These are phyloP conservation scores for Umbellularia californica DNA, from an alignment of 164 flowering plant genomes.

Conservation along the genomic window DNA sequence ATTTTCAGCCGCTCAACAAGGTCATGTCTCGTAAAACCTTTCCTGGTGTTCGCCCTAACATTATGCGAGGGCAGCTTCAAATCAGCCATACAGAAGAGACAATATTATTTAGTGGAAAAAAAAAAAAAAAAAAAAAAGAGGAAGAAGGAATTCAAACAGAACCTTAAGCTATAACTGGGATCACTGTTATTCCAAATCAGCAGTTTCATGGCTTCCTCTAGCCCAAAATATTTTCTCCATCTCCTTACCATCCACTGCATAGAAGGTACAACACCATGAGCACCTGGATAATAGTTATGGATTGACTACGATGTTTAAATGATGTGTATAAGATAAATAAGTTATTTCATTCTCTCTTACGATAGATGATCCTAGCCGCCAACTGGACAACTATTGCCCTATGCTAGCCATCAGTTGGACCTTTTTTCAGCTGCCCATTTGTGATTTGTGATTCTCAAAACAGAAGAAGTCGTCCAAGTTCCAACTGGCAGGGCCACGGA, in stretches of 20 bases:
- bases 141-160: constrained; percentile 3
- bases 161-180: constrained; percentile 84
- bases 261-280: constrained; percentile 8
- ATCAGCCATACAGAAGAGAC: constrained; percentile 15
- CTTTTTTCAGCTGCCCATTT: neutral
- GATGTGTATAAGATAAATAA: neutral
- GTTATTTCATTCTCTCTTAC: too few relatives aligned
- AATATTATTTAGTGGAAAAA: neutral
- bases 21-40: constrained; percentile 66
- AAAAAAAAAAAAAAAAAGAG: too few relatives aligned
- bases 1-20: constrained; percentile 49
- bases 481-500: too few relatives aligned
- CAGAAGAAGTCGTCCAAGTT: neutral
- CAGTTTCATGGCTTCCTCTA: constrained; percentile 61
- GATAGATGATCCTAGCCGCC: neutral
- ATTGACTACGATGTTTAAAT: neutral
- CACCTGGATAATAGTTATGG: neutral
- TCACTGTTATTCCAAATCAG: constrained; percentile 83
- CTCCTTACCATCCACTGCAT: constrained; percentile 94
- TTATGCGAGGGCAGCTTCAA: constrained; percentile 13
- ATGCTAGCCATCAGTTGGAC: neutral
- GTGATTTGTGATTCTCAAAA: neutral
- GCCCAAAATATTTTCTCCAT: constrained; percentile 71
- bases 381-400: neutral
- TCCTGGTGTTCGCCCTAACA: constrained; percentile 62